Base-by-base conservation (phyloP, 805 yeast species). In the Candida patagonica region DNA sequence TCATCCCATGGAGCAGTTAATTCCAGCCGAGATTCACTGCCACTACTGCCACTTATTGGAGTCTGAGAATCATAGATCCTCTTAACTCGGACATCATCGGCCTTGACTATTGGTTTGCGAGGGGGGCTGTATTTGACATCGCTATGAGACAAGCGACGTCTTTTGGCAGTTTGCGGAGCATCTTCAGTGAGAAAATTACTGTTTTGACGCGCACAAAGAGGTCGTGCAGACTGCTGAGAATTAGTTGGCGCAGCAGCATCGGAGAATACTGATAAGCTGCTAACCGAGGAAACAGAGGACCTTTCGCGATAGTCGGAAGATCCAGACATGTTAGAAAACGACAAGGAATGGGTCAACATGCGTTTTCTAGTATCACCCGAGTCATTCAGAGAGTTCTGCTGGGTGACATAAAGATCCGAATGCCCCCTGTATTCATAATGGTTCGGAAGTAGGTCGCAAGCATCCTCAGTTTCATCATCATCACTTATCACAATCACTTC, bases 401-500 rank as follows among this genome's bases (percentile, higher is more conserved):
- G 27, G 12, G 19, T 24, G 39, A 29, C 31, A 13, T 29, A 29
- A 8, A 29, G 16, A 4, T 22, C 35, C 19, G 32, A 35, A 16
- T 41, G 26, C 35, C 13, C 23, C 23, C 20, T 20, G 21, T 30
- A 42, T n/a, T 24, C 37, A 5, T 40, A 29, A n/a, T 34, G 33
- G 17, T 26, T 27, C 17, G 19, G 22, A 20, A n/a, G 17, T 2
- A 17, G 38, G 21, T 30, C 35, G 19, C 26, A 36, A 30, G 35
- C 40, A 8, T 38, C 42, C 13, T 42, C 41, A 20, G 40, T 48
- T 13, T 48, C 52, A 13, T 49, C 55, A 30, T 49, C 53, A 37
- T 48, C 52, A 41, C 50, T 52, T 36, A 59, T 62, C 25, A 59
- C 59, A 25, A 57, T 59, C 39, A 59, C 55, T 38, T 59, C 55